Base-by-base conservation (phyloP, 139 green algal species). In the Tetradesmus obliquus region DNA sequence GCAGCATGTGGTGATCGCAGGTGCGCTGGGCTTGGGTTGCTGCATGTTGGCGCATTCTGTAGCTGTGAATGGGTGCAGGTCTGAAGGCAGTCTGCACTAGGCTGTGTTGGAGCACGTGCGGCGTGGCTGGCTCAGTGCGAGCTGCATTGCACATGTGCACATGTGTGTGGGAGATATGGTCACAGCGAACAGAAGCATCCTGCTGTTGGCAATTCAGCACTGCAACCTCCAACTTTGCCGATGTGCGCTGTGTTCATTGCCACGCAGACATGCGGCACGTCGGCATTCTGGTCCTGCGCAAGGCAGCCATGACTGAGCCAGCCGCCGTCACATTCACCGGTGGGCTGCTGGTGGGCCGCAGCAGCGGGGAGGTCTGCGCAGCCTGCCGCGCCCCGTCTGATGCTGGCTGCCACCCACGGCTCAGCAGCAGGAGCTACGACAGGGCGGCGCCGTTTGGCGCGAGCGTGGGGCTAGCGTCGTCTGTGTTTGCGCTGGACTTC, bases 401-500 rank as follows among this genome's bases (percentile, higher is more conserved):
- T 69, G 22, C 86, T 32, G 92, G 88, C 81, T 96, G 94, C 92
- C 91, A 93, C 80, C 82, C 74, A 1, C 94, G 94, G 57, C 32
- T 94, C 2, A 84, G 87, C 17, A 58, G 7, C 1, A 86, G 91
- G 76, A 94, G 88, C 32, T 95, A 95, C 88, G 94, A 96, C 90
- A 80, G 89, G 81, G 13, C 60, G 4, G 45, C 32, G 7, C 91
- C 92, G 2, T 94, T 92, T 57, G 90, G 74, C 1, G 85, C 91
- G 32, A 82, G 85, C 1, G 58, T 93, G 13, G 93, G 94, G 0
- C 51, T 96, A 51, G 57, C 93, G 19, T 85, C 66, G 6, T 72
- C 90, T 22, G 91, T 92, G 71, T 96, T 96, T 92, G 92, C 94
- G 3, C n/a, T 95, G 9, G 71, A 12, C 20, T 97, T 95, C 84